A percentile compares a stretch with the other conserved stretches of the same genome.
These are phyloP conservation scores for Bassia scoparia DNA, from an alignment of 148 eudicot genomes.

Conservation along the genomic window DNA sequence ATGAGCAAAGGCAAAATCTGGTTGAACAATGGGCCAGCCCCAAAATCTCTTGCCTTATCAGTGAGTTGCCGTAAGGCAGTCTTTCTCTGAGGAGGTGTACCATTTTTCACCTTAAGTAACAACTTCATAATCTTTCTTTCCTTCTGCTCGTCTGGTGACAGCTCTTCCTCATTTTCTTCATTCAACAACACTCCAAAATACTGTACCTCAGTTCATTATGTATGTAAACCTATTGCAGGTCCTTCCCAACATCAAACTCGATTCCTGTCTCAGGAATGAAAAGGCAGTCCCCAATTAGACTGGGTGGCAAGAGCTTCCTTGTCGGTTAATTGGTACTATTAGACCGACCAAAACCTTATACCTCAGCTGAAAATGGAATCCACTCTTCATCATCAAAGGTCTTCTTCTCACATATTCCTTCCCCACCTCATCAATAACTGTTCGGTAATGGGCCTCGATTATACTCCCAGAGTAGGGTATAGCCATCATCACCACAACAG, in stretches of 20 bases:
- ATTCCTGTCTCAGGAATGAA: constrained; percentile 82
- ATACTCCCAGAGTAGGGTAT: constrained; percentile 78
- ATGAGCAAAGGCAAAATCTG: constrained; percentile 86
- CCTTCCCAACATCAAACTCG: constrained; percentile 90
- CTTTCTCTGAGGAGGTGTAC: constrained; percentile 96
- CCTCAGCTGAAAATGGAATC: constrained; percentile 87
- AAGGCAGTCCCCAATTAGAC: constrained; percentile 80
- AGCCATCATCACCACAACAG: constrained; percentile 78
- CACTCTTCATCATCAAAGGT: constrained; percentile 86
- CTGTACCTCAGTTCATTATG: constrained; percentile 92
- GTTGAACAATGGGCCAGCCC: constrained; percentile 90
- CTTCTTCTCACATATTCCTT: constrained; percentile 94
- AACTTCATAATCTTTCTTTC: constrained; percentile 93
- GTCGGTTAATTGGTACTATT: constrained; percentile 96
- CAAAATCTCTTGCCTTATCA: constrained; percentile 92
- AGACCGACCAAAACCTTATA: constrained; percentile 83
- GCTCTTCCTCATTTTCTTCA: constrained; percentile 81
- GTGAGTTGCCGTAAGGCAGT: constrained; percentile 92
- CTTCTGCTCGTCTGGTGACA: constrained; percentile 87
- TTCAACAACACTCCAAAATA: constrained; percentile 67
- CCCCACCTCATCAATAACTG: constrained; percentile 92
- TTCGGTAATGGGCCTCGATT: constrained; percentile 80
- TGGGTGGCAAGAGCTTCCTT: constrained; percentile 92
- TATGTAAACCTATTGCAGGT: constrained; percentile 79
- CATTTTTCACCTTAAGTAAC: constrained; percentile 91